Conservation (phyloP, 2,329 filamentous ascomycete genomes). For the Nemania bipapillata region DNA sequence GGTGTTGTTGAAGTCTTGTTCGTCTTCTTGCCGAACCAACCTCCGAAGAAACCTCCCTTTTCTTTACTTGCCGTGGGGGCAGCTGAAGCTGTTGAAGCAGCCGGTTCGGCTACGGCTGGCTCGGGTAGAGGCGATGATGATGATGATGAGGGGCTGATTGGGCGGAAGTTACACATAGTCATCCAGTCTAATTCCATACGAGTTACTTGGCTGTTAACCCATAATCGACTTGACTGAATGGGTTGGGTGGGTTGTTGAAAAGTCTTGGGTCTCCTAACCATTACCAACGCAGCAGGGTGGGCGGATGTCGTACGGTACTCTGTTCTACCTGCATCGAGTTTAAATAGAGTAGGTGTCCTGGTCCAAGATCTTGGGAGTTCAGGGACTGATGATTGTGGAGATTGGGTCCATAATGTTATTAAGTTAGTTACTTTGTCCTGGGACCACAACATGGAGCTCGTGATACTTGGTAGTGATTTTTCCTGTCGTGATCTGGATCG, state of each 20-base stretch:
- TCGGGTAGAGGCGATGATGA: slow-evolving; percentile 40
- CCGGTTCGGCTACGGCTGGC: slow-evolving; percentile 40
- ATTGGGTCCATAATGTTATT: slow-evolving; percentile 15
- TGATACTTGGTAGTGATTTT: slow-evolving; percentile 7
- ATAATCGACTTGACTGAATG: slow-evolving; percentile 45
- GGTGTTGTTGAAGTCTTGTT: slow-evolving; percentile 37
- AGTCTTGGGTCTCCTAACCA: slow-evolving; percentile 52
- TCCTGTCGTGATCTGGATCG: slow-evolving; percentile 13
- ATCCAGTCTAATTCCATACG: slow-evolving; percentile 47
- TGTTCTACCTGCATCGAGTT: slow-evolving; percentile 49
- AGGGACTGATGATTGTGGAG: background rate
- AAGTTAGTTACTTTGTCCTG: background rate
- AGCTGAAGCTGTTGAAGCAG: slow-evolving; percentile 40
- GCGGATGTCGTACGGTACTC: slow-evolving; percentile 51
- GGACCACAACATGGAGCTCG: slow-evolving; percentile 26
- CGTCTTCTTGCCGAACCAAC: slow-evolving; percentile 43
- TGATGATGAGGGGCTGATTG: slow-evolving; percentile 43
- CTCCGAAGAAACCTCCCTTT: slow-evolving; percentile 40
- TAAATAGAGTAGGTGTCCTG: slow-evolving; percentile 44
- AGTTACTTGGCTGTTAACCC: slow-evolving; percentile 36
- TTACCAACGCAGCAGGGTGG: slow-evolving; percentile 52
- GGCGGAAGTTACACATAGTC: slow-evolving; percentile 43
- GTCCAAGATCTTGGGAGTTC: background rate
- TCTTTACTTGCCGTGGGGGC: slow-evolving; percentile 35
- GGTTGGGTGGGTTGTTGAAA: slow-evolving; percentile 42